Evolutionary conservation across 1,284 basidiomycete species (phyloP).

Genomic region (Inonotus obliquus): DNA sequence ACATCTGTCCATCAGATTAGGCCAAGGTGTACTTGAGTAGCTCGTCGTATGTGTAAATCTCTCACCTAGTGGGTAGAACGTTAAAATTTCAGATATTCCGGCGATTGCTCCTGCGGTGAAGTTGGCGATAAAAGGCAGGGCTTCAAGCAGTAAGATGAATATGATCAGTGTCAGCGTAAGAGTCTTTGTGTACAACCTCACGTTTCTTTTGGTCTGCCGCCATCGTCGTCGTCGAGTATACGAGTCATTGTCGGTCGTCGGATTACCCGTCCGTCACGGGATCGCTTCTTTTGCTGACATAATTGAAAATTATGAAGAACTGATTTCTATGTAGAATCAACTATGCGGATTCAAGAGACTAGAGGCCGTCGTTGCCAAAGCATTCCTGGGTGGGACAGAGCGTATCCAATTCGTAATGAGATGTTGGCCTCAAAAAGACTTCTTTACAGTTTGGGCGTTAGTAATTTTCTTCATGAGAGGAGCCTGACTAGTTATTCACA

Average conservation of each 20-base stretch:
- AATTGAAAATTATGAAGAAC: neutral
- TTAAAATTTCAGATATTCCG: slow-evolving; percentile 85
- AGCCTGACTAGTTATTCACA: too few species aligned
- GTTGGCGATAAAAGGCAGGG: slow-evolving; percentile 82
- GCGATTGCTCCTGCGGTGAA: slow-evolving; percentile 91
- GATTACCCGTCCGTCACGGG: neutral
- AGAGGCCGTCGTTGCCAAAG: too few species aligned
- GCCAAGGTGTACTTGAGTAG: neutral
- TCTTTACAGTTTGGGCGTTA: too few species aligned
- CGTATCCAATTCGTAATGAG: too few species aligned
- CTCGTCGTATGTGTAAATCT: slow-evolving; percentile 5
- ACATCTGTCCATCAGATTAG: slow-evolving; percentile 25
- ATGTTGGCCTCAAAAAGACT: too few species aligned
- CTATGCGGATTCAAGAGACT: too few species aligned
- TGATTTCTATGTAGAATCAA: too few species aligned
- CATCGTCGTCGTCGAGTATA: slow-evolving; percentile 2
- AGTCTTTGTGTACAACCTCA: neutral
- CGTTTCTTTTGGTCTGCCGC: slow-evolving; percentile 14
- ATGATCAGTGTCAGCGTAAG: neutral
- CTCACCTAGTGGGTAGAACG: slow-evolving; percentile 89
- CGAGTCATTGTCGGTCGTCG: neutral
- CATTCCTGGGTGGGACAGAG: too few species aligned
- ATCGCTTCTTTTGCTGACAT: neutral
- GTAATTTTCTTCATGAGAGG: too few species aligned
- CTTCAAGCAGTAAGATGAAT: slow-evolving; percentile 32